phyloP scores from a whole-genome alignment of 345 rosid species.

The Viola odorata region DNA sequence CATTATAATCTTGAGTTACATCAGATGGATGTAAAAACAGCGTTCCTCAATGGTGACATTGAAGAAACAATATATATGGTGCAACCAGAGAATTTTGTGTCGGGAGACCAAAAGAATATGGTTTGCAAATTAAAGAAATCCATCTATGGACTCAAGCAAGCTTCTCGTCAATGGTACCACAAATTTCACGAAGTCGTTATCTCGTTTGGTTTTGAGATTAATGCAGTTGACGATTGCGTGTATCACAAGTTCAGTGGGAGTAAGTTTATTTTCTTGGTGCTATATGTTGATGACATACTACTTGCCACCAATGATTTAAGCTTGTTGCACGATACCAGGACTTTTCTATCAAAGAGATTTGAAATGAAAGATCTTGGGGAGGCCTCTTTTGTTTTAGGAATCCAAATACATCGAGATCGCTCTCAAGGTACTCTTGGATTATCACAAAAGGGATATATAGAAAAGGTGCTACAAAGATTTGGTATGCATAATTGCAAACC shows the following conservation, averaged over 20 bases:
- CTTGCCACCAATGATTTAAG: background rate
- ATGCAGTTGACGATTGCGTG: background rate
- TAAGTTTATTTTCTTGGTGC: background rate
- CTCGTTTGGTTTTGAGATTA: background rate
- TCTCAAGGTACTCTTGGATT: background rate
- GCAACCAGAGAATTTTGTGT: background rate
- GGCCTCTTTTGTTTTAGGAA: background rate
- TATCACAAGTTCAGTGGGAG: background rate
- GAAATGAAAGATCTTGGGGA: constrained; percentile 1
- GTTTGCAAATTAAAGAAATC: constrained; percentile 1
- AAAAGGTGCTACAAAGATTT: background rate
- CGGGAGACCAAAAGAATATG: background rate
- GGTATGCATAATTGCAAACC: background rate
- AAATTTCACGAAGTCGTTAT: background rate
- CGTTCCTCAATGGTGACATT: background rate
- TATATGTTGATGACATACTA: background rate
- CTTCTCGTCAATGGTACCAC: background rate
- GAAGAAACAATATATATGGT: background rate
- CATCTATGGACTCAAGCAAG: constrained; percentile 2
- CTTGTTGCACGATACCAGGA: background rate
- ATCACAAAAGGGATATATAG: background rate
- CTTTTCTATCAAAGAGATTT: background rate
- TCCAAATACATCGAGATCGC: background rate
- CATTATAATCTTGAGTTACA: background rate
- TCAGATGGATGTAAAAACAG: constrained; percentile 1